These are phyloP conservation scores for Apiotrichum domesticum DNA, from an alignment of 1,284 basidiomycete genomes.

Conservation along the genomic window DNA sequence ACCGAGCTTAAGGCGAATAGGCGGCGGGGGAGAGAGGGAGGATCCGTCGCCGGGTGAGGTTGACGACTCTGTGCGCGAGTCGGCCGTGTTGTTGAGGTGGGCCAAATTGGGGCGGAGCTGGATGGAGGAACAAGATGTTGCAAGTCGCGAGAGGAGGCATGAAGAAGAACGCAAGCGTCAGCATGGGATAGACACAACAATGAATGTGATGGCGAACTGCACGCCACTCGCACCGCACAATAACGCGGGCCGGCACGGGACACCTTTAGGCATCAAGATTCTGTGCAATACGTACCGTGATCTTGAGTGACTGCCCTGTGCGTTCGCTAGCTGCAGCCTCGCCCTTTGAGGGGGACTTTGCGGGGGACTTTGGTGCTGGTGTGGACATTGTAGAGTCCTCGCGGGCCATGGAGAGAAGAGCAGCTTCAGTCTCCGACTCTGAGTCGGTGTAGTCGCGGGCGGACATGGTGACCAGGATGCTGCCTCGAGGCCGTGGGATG, in stretches of 20 bases:
- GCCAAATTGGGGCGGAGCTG: conserved; percentile 10
- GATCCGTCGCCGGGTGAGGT: conserved; percentile 12
- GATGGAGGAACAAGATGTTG: neutral
- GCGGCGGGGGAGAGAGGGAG: conserved; percentile 33
- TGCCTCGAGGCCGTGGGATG: too few relatives aligned
- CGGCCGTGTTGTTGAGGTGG: neutral
- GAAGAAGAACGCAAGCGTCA: neutral
- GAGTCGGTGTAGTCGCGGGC: conserved; percentile 29
- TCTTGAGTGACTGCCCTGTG: neutral
- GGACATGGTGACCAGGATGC: conserved; percentile 6
- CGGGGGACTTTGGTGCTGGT: neutral
- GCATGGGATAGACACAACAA: neutral
- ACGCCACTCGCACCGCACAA: too few relatives aligned
- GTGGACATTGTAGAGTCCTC: neutral
- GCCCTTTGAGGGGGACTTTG: neutral
- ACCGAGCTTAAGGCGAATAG: conserved; percentile 31
- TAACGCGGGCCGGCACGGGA: too few relatives aligned
- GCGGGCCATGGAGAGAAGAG: conserved; percentile 1
- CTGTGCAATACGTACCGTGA: neutral
- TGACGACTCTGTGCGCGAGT: neutral
- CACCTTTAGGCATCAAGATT: too few relatives aligned
- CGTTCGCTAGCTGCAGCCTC: neutral
- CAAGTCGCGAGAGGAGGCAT: neutral
- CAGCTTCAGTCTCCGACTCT: conserved; percentile 17
- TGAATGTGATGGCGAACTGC: neutral